These are phyloP conservation scores for Sporothrix curviconia DNA, from an alignment of 2,329 filamentous ascomycete genomes.

Conservation along the genomic window DNA sequence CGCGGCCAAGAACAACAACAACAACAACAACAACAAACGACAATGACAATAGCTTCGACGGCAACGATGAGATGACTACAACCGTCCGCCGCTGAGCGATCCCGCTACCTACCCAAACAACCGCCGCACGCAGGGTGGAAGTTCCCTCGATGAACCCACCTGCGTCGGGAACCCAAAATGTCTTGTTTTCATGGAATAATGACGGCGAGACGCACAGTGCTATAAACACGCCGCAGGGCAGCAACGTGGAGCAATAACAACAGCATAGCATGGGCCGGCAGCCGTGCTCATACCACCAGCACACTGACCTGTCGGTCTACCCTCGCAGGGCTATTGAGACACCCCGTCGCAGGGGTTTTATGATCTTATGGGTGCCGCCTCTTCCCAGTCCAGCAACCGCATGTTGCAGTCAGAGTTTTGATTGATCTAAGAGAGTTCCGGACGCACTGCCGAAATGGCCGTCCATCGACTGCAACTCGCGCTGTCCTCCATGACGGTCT, in stretches of 20 bases:
- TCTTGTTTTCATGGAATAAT: slow-evolving; percentile 38
- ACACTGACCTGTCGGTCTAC: slow-evolving; percentile 37
- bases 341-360: slow-evolving; percentile 33
- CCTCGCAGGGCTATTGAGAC: slow-evolving; percentile 34
- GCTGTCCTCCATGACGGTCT: slow-evolving; percentile 47
- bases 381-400: slow-evolving; percentile 22
- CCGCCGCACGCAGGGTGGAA: slow-evolving; percentile 45
- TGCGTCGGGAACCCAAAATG: slow-evolving; percentile 42
- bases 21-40: slow-evolving; percentile 24
- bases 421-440: slow-evolving; percentile 31
- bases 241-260: slow-evolving; percentile 12
- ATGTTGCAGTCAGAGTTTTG: slow-evolving; percentile 30
- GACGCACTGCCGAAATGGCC: slow-evolving; percentile 45
- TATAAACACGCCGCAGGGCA: slow-evolving; percentile 8
- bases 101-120: slow-evolving; percentile 44
- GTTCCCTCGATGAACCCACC: slow-evolving; percentile 41
- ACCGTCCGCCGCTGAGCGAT: slow-evolving; percentile 50
- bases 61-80: no score
- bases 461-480: slow-evolving; percentile 53
- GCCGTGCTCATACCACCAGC: slow-evolving; percentile 34
- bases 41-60: no score
- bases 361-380: slow-evolving; percentile 26
- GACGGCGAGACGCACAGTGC: slow-evolving; percentile 20
- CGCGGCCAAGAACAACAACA: background rate
- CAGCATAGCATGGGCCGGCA: slow-evolving; percentile 17